phyloP scores from a whole-genome alignment of 2,329 filamentous ascomycete species.

The Diaporthe citrichinensis region DNA sequence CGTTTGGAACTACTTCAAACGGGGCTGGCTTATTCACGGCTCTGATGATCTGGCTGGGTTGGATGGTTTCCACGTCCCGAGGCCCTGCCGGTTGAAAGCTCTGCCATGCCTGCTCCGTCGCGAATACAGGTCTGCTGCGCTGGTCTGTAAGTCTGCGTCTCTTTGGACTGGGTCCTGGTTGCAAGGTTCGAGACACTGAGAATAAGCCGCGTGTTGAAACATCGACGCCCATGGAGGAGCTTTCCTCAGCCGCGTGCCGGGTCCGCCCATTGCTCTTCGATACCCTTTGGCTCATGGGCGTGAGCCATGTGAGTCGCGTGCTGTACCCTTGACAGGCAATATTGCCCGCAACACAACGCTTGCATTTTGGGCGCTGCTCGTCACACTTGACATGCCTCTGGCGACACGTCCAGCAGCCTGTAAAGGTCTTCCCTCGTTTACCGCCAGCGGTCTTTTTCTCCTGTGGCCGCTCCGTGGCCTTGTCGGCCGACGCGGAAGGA shows the following conservation, averaged over 20 bases:
- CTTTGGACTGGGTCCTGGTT: neutral
- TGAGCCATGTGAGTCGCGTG: slow-evolving; percentile 9
- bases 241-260: neutral
- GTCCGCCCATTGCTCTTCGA: neutral
- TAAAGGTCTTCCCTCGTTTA: neutral
- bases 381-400: slow-evolving; percentile 3
- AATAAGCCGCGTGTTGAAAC: neutral
- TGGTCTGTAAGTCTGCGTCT: too few species aligned
- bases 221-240: neutral
- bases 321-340: neutral
- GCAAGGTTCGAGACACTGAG: neutral
- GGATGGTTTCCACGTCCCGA: neutral
- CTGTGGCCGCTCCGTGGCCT: neutral
- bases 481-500: neutral
- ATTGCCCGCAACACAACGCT: neutral
- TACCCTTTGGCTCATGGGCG: neutral
- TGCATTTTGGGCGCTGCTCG: neutral
- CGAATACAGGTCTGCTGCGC: neutral
- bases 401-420: slow-evolving; percentile 13
- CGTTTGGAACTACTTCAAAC: neutral
- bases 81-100: neutral
- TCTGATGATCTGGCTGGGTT: neutral
- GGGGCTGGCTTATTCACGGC: fast-evolving
- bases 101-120: neutral
- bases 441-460: neutral